A percentile compares a stretch with the other conserved stretches of the same genome.
These are phyloP conservation scores for Diaporthe citriasiana DNA, from an alignment of 2,329 filamentous ascomycete genomes.

Conservation along the genomic window DNA sequence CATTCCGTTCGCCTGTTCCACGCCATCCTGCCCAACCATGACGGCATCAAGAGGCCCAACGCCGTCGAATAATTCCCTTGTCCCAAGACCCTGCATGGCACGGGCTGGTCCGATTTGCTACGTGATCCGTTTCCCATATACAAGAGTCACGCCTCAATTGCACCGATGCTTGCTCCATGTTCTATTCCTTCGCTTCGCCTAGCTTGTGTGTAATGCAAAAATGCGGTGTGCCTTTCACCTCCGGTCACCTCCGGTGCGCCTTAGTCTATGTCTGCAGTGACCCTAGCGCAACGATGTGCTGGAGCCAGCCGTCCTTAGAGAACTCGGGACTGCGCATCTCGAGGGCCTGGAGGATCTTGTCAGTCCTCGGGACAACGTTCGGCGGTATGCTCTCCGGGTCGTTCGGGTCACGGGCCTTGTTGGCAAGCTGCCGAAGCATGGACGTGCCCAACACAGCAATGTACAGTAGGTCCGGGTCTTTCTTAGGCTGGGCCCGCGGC, in stretches of 20 bases:
- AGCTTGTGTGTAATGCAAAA: neutral
- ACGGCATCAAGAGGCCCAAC: neutral
- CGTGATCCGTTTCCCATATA: neutral
- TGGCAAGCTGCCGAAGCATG: conserved; percentile 76
- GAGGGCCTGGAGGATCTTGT: conserved; percentile 76
- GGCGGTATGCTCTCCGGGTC: conserved; percentile 67
- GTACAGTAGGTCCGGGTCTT: conserved; percentile 68
- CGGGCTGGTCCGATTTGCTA: neutral
- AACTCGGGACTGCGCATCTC: conserved; percentile 74
- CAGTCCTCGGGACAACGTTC: conserved; percentile 74
- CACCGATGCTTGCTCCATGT: conserved; percentile 1
- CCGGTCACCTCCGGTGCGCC: neutral
- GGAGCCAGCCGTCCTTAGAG: conserved; percentile 75
- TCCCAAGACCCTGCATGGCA: neutral
- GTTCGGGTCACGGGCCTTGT: conserved; percentile 75
- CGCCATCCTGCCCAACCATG: neutral
- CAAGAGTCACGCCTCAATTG: neutral
- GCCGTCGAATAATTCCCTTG: neutral
- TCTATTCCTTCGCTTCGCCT: neutral
- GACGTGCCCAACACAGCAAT: conserved; percentile 78
- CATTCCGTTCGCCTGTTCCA: conserved; percentile 4
- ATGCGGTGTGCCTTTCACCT: conserved; percentile 47
- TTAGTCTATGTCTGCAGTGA: conserved; percentile 53
- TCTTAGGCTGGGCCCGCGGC: conserved; percentile 53
- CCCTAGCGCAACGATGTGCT: conserved; percentile 76